phyloP scores from a whole-genome alignment of 1,139 yeast species.

The Arxiozyma bovina region DNA sequence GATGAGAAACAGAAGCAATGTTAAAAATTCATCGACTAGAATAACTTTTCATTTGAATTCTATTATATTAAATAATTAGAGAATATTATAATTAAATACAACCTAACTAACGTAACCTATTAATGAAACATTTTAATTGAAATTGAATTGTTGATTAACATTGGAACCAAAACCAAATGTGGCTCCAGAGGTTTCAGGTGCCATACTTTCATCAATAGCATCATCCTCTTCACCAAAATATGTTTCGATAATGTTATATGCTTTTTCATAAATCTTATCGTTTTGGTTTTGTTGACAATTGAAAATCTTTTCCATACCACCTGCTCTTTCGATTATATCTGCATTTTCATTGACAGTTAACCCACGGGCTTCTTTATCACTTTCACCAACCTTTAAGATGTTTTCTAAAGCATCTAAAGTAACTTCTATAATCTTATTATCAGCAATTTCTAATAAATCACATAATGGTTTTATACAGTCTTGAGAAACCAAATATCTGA shows the following conservation, averaged over 20 bases:
- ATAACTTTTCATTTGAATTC: neutral
- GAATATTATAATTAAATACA: neutral
- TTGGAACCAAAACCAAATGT: conserved; percentile 78
- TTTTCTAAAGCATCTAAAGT: conserved; percentile 92
- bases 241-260: conserved; percentile 80
- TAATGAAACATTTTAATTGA: conserved; percentile 20
- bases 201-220: conserved; percentile 69
- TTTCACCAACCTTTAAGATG: conserved; percentile 87
- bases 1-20: neutral
- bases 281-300: conserved; percentile 88
- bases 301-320: conserved; percentile 94
- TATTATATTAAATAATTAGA: neutral
- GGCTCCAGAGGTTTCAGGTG: conserved; percentile 76
- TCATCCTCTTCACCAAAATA: conserved; percentile 83
- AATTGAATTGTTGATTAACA: conserved; percentile 33
- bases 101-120: neutral
- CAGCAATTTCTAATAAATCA: conserved; percentile 81
- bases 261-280: conserved; percentile 86
- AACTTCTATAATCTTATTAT: conserved; percentile 86
- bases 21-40: neutral
- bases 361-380: conserved; percentile 74
- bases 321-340: conserved; percentile 89
- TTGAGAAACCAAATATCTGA: conserved; percentile 82
- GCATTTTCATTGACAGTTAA: conserved; percentile 75
- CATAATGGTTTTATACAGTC: conserved; percentile 97